These are phyloP conservation scores for Moesziomyces parantarcticus DNA, from an alignment of 1,284 basidiomycete genomes.

Conservation along the genomic window DNA sequence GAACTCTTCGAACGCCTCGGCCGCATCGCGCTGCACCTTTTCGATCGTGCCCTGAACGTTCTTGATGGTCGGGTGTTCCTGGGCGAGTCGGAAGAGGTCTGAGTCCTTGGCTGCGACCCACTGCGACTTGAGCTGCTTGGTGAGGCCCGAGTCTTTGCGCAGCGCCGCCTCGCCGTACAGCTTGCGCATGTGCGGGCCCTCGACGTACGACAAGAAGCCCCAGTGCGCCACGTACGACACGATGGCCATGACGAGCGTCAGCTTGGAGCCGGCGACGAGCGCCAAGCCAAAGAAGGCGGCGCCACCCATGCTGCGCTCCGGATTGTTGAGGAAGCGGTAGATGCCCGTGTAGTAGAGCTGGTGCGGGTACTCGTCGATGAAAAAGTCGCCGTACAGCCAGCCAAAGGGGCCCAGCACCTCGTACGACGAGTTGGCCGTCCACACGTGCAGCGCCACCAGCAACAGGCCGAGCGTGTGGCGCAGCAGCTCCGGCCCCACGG, in stretches of 20 bases:
- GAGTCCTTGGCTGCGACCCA: constrained; percentile 81
- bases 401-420: constrained; percentile 81
- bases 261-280: constrained; percentile 86
- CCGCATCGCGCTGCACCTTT: constrained; percentile 92
- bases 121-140: constrained; percentile 88
- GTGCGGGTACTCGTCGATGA: constrained; percentile 87
- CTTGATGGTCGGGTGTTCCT: constrained; percentile 72
- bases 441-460: constrained; percentile 86
- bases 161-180: constrained; percentile 87
- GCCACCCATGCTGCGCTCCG: constrained; percentile 87
- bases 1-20: constrained; percentile 90
- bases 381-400: constrained; percentile 78
- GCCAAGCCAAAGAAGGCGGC: constrained; percentile 94
- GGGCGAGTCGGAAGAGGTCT: constrained; percentile 47
- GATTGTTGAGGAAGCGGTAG: constrained; percentile 91
- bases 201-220: constrained; percentile 68
- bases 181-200: constrained; percentile 91
- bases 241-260: constrained; percentile 85
- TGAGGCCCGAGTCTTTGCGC: constrained; percentile 92
- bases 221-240: constrained; percentile 77
- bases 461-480: constrained; percentile 74
- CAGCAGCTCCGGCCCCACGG: constrained; percentile 86
- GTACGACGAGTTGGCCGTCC: constrained; percentile 89
- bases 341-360: constrained; percentile 95
- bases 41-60: constrained; percentile 93